Evolutionary conservation across 257 asterid species (phyloP).

Genomic region (Prunella vulgaris): DNA sequence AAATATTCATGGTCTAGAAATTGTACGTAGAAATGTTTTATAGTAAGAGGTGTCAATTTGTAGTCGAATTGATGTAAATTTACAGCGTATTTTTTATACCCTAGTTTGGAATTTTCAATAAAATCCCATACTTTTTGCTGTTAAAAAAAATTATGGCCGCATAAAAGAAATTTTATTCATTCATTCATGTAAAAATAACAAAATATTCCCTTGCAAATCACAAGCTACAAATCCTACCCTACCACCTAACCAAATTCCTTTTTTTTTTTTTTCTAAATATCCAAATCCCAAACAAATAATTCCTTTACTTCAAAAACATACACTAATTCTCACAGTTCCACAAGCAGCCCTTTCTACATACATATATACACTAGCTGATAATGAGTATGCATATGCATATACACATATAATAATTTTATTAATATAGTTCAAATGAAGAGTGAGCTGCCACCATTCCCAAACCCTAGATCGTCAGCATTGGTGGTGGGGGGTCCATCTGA

Average conservation of each 20-base stretch:
- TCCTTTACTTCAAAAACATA: conserved; percentile 1
- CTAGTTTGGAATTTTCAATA: no score
- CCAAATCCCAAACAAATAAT: conserved; percentile 17
- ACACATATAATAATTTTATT: no score
- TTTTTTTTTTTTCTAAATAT: not conserved
- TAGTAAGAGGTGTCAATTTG: no score
- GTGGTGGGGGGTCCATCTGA: conserved; percentile 12
- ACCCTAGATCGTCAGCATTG: conserved; percentile 21
- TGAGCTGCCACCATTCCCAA: conserved; percentile 33
- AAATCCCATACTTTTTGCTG: no score
- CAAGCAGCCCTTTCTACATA: not conserved
- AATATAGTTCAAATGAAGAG: conserved; percentile 28
- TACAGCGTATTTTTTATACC: no score
- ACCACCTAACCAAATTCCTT: conserved; percentile 4
- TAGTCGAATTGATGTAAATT: no score
- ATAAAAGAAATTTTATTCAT: not conserved
- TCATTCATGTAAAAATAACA: not conserved
- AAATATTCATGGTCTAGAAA: no score
- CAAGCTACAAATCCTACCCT: conserved; percentile 15
- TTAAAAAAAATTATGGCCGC: no score
- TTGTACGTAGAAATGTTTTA: no score
- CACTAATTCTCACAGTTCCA: conserved; percentile 14
- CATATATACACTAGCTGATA: not conserved
- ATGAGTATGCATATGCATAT: not conserved
- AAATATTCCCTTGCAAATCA: not conserved